Evolutionary conservation across 73 alveolate genomes (phyloP).

Genomic region (Paramecium caudatum): DNA sequence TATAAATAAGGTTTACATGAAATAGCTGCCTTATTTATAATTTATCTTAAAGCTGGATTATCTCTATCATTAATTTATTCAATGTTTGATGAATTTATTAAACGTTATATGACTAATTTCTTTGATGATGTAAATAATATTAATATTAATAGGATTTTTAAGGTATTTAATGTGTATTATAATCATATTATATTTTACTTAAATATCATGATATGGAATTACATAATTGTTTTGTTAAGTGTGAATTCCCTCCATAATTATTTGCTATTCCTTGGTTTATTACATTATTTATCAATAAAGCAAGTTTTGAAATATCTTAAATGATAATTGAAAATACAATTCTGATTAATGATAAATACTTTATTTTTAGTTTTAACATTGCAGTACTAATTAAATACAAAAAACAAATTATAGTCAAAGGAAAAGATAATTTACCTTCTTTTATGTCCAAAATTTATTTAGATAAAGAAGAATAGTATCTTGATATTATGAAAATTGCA

Average conservation of each 20-base stretch:
- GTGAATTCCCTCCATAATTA: not conserved
- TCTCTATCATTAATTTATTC: not conserved
- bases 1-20: conserved; percentile 55
- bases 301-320: not conserved
- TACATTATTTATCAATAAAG: conserved; percentile 6
- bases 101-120: conserved; percentile 49
- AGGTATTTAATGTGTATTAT: not conserved
- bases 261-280: conserved; percentile 46
- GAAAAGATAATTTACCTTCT: not conserved
- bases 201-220: conserved; percentile 61
- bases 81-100: conserved; percentile 26
- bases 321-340: conserved; percentile 28
- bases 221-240: not conserved
- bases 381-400: not conserved
- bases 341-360: conserved; percentile 27
- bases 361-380: conserved; percentile 1
- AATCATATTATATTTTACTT: not conserved
- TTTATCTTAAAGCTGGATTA: not conserved
- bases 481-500: not conserved
- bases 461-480: not conserved
- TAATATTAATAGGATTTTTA: not conserved
- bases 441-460: conserved; percentile 15
- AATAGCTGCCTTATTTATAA: conserved; percentile 41
- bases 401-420: not conserved
- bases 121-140: conserved; percentile 21